Conservation (phyloP, 768 basidiomycete species). For the Kwoniella dejecticola region DNA sequence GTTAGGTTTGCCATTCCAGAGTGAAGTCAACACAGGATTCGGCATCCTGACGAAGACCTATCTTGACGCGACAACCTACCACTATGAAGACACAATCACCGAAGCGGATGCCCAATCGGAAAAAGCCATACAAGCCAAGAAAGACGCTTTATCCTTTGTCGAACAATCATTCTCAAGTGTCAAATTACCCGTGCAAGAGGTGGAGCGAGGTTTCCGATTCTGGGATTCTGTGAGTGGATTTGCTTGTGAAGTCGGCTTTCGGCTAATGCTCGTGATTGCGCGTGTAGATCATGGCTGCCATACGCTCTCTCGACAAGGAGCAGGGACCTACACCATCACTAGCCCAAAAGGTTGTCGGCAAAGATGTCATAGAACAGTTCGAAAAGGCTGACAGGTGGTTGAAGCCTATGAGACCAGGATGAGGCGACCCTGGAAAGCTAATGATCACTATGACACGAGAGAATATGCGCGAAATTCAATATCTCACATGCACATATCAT, state of each 20-base stretch:
- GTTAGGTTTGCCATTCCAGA: constrained; percentile 77
- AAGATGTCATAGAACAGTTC: constrained; percentile 91
- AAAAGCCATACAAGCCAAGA: constrained; percentile 78
- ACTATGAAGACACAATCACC: constrained; percentile 71
- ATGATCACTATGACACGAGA: neutral
- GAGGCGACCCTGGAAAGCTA: too few relatives aligned
- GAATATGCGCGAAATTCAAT: neutral
- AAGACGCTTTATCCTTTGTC: constrained; percentile 83
- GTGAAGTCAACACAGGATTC: constrained; percentile 96
- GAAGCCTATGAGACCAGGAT: constrained; percentile 60
- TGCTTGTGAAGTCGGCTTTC: too few relatives aligned
- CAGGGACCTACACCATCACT: constrained; percentile 53
- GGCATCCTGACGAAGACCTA: constrained; percentile 97
- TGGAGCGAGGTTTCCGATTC: constrained; percentile 95
- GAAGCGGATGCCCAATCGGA: constrained; percentile 68
- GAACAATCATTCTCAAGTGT: constrained; percentile 90
- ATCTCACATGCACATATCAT: neutral
- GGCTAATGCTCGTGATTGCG: neutral
- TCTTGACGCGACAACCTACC: constrained; percentile 79
- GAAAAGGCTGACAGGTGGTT: constrained; percentile 94
- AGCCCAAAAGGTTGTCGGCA: constrained; percentile 70
- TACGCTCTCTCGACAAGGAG: constrained; percentile 75
- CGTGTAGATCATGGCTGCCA: constrained; percentile 65
- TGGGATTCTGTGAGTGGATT: constrained; percentile 85
- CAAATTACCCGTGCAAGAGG: constrained; percentile 79